A percentile compares a stretch with the other conserved stretches of the same genome.
Conservation (phyloP, 2,329 filamentous ascomycete species). For the Fusarium sarcochroum region DNA sequence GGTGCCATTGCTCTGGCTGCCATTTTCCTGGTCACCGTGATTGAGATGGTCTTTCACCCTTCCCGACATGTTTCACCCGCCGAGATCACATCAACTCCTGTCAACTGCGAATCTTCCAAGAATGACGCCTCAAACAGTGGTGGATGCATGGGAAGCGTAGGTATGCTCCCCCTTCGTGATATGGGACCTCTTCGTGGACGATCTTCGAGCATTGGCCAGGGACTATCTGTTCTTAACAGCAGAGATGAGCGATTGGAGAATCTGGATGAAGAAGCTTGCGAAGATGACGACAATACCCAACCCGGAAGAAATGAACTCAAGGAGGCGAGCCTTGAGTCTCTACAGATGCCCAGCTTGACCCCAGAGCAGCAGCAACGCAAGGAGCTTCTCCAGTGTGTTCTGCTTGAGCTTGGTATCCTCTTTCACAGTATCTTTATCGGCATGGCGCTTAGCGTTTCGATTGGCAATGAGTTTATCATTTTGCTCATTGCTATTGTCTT, state of each 20-base stretch:
- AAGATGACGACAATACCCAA: slow-evolving; percentile 31
- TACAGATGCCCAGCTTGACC: slow-evolving; percentile 49
- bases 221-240: slow-evolving; percentile 50
- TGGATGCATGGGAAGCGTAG: slow-evolving; percentile 47
- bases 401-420: slow-evolving; percentile 82
- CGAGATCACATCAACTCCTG: slow-evolving; percentile 11
- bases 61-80: slow-evolving; percentile 51
- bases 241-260: slow-evolving; percentile 34
- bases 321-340: slow-evolving; percentile 45
- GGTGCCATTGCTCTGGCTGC: slow-evolving; percentile 85
- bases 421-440: slow-evolving; percentile 81
- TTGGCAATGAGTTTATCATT: slow-evolving; percentile 82
- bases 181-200: slow-evolving; percentile 54
- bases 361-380: slow-evolving; percentile 72
- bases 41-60: slow-evolving; percentile 79
- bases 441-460: slow-evolving; percentile 85
- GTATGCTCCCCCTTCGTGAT: slow-evolving; percentile 51
- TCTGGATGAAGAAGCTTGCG: slow-evolving; percentile 28
- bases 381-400: slow-evolving; percentile 80
- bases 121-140: slow-evolving; percentile 22
- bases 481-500: slow-evolving; percentile 84
- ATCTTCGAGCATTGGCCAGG: slow-evolving; percentile 53
- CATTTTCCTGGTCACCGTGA: slow-evolving; percentile 81
- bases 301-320: slow-evolving; percentile 40
- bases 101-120: background rate